Evolutionary conservation across 352 stramenopile genomes (phyloP).

Genomic region (Phytophthora foliorum): DNA sequence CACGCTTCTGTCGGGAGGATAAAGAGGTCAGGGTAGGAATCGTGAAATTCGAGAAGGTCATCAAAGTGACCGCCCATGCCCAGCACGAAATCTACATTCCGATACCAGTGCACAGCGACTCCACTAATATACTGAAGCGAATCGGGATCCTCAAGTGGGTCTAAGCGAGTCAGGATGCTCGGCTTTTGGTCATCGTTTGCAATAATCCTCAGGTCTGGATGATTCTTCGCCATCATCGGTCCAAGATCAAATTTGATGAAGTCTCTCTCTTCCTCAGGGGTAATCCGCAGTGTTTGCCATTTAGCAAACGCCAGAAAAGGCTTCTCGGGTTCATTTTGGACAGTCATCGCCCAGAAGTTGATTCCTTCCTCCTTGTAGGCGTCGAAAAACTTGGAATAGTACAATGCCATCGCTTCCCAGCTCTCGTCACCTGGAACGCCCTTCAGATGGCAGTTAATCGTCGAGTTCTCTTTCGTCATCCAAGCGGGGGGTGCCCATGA

Average conservation of each 20-base stretch:
- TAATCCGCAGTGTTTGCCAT: slow-evolving; percentile 66
- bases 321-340: slow-evolving; percentile 80
- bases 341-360: slow-evolving; percentile 75
- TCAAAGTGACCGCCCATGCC: slow-evolving; percentile 44
- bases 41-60: slow-evolving; percentile 52
- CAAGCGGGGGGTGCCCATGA: slow-evolving; percentile 87
- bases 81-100: slow-evolving; percentile 47
- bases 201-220: slow-evolving; percentile 83
- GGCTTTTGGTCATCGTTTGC: slow-evolving; percentile 84
- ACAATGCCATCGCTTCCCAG: slow-evolving; percentile 70
- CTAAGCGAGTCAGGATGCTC: slow-evolving; percentile 46
- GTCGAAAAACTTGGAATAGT: slow-evolving; percentile 86
- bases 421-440: slow-evolving; percentile 52
- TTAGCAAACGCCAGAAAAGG: slow-evolving; percentile 34
- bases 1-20: slow-evolving; percentile 83
- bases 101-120: slow-evolving; percentile 90
- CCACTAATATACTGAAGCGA: slow-evolving; percentile 72
- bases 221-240: slow-evolving; percentile 59
- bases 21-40: slow-evolving; percentile 66
- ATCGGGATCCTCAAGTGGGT: slow-evolving; percentile 46
- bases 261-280: slow-evolving; percentile 39
- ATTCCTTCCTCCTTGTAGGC: slow-evolving; percentile 72
- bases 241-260: slow-evolving; percentile 83
- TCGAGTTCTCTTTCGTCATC: slow-evolving; percentile 85
- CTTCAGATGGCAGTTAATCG: slow-evolving; percentile 54